Evolutionary conservation across 371 early-diverging fungal genomes (phyloP), one percentile per base, ranked within the genome.

Genomic region (Umbelopsis sp.): DNA sequence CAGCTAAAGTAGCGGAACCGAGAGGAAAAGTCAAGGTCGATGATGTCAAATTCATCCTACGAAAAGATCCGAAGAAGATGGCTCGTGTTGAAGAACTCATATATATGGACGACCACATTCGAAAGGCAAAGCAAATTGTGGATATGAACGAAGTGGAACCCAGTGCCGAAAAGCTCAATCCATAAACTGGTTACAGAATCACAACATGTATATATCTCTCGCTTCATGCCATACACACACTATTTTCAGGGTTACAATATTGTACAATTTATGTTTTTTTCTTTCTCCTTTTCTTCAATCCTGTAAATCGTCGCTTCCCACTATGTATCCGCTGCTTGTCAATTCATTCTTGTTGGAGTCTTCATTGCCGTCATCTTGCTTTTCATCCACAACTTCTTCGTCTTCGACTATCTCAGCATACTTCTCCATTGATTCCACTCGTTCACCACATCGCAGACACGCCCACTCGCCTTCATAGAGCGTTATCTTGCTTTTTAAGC

Each of bases 71-170:
- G 41, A 98, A 96, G 83, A 99, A 99, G 77, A 89, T 97, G 41
- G 96, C 95, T 0, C 90, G 99, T 72, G 95, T 97, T 2, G 97
- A 98, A 68, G 97, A 99, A 72, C 83, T 99, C 35, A 76, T 99
- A 32, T 90, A 93, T 63, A 92, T 95, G 88, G 94, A 93, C 74
- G 96, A 98, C 83, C 99, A 99, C 71, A 91, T 99, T 67, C 91
- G 92, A 73, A 83, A 87, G 63, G 98, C 99, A 5, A 89, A 95
- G 63, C 83, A 88, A 41, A 68, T 89, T 50, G 91, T 93, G 74
- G 85, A 85, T 67, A 86, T 83, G 46, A 83, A 82, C 38, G 86
- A 86, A 68, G 79, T 86, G 76, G 86, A 86, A 62, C 75, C 79
- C 44, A 72, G 50, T 2, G 77, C 80, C 35, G 74, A 75, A 29